Percentiles rank a stretch among this genome's conserved stretches.
Conservation (phyloP, 768 basidiomycete species). For the Aureoboletus auriporus region DNA sequence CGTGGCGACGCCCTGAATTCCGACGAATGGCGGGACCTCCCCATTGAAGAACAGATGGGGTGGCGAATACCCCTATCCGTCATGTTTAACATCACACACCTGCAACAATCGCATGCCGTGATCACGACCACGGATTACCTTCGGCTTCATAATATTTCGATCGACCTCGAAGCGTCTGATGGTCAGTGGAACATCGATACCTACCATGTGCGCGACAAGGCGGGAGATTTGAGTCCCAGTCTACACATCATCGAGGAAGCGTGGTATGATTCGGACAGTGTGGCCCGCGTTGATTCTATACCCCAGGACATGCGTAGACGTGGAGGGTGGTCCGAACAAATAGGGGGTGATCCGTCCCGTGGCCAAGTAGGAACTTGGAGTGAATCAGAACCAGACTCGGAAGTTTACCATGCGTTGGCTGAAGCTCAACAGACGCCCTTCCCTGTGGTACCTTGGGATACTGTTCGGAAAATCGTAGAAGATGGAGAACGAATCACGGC, state of each 20-base stretch:
- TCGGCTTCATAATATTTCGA: slow-evolving; percentile 35
- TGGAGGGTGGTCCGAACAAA: slow-evolving; percentile 24
- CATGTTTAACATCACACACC: slow-evolving; percentile 43
- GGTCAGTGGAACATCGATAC: slow-evolving; percentile 35
- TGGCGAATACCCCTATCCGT: slow-evolving; percentile 32
- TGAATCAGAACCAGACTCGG: slow-evolving; percentile 8
- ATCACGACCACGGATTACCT: slow-evolving; percentile 41
- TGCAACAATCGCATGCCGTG: slow-evolving; percentile 34
- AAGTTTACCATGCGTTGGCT: slow-evolving; percentile 16
- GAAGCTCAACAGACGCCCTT: slow-evolving; percentile 1
- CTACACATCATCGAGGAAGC: slow-evolving; percentile 34
- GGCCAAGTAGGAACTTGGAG: slow-evolving; percentile 21
- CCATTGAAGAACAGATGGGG: slow-evolving; percentile 34
- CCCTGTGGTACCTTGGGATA: slow-evolving; percentile 23
- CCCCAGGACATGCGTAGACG: slow-evolving; percentile 29
- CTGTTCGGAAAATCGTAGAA: slow-evolving; percentile 17
- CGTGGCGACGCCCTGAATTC: slow-evolving; percentile 37
- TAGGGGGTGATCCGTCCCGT: slow-evolving; percentile 9
- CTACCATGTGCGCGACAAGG: slow-evolving; percentile 29
- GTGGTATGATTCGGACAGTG: slow-evolving; percentile 33
- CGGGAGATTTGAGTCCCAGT: slow-evolving; percentile 16
- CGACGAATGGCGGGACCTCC: slow-evolving; percentile 39
- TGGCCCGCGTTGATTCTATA: slow-evolving; percentile 36
- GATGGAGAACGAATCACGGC: slow-evolving; percentile 19
- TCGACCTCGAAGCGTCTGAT: slow-evolving; percentile 30